A percentile compares a stretch with the other conserved stretches of the same genome.
Conservation (phyloP, 805 yeast genomes). For the Maudiozyma saulgeensis region DNA sequence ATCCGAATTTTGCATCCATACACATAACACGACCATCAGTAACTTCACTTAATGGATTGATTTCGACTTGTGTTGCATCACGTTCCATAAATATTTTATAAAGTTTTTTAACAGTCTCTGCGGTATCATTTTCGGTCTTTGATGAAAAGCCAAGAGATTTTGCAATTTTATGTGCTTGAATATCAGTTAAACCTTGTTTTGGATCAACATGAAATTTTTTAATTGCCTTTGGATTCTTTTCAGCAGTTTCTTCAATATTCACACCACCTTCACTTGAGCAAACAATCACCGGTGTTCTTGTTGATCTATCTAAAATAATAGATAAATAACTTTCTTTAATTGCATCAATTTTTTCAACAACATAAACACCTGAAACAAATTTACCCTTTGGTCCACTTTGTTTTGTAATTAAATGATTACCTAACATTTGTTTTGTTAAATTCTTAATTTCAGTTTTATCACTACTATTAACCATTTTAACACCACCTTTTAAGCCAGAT, state of each 20-base stretch:
- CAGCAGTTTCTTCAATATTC: slow-evolving; percentile 99
- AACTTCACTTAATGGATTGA: slow-evolving; percentile 94
- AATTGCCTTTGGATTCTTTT: slow-evolving; percentile 81
- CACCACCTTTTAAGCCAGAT: slow-evolving; percentile 94
- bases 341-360: slow-evolving; percentile 90
- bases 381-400: slow-evolving; percentile 98
- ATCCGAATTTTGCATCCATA: slow-evolving; percentile 98
- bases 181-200: slow-evolving; percentile 63
- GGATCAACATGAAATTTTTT: slow-evolving; percentile 74
- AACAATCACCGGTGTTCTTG: slow-evolving; percentile 84
- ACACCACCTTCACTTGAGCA: slow-evolving; percentile 98
- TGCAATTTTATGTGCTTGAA: slow-evolving; percentile 68
- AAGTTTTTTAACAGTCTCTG: slow-evolving; percentile 73
- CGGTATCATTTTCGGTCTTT: slow-evolving; percentile 76
- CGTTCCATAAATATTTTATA: slow-evolving; percentile 82
- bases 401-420: slow-evolving; percentile 90
- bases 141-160: slow-evolving; percentile 70
- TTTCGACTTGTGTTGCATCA: slow-evolving; percentile 97
- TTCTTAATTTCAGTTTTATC: slow-evolving; percentile 80
- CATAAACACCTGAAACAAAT: slow-evolving; percentile 90
- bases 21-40: slow-evolving; percentile 51
- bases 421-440: slow-evolving; percentile 80
- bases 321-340: slow-evolving; percentile 93
- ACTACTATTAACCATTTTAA: slow-evolving; percentile 57
- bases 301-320: slow-evolving; percentile 86